phyloP scores from a whole-genome alignment of 345 rosid species.

The Boechera retrofracta region DNA sequence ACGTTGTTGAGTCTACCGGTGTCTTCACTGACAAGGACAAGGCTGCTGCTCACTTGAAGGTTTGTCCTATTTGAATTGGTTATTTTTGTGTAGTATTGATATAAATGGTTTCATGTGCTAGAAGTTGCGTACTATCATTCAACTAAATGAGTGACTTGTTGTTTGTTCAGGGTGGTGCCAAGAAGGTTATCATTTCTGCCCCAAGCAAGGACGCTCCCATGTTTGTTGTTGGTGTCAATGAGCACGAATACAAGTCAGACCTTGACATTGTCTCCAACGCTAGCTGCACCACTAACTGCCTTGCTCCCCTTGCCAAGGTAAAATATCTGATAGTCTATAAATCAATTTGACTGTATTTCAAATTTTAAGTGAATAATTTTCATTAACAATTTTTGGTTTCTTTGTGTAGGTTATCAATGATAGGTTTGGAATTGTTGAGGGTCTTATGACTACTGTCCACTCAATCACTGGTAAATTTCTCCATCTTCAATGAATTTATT shows the following conservation, averaged over 20 bases:
- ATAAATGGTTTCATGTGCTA: background rate
- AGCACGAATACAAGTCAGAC: conserved; percentile 84
- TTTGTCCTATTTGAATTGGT: conserved; percentile 20
- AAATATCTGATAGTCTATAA: background rate
- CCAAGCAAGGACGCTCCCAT: conserved; percentile 97
- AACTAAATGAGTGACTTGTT: conserved; percentile 14
- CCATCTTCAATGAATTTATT: background rate
- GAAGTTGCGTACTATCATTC: background rate
- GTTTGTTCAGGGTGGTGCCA: conserved; percentile 81
- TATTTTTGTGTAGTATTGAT: background rate
- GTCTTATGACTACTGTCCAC: conserved; percentile 96
- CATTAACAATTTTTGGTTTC: background rate
- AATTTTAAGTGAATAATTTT: background rate
- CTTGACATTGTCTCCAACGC: conserved; percentile 85
- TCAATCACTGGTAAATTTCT: conserved; percentile 69
- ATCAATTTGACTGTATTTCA: background rate
- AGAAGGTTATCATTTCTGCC: conserved; percentile 92
- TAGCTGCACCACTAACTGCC: conserved; percentile 98
- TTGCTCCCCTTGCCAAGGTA: conserved; percentile 96
- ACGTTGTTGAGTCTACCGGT: conserved; percentile 84
- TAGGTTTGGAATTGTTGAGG: conserved; percentile 90
- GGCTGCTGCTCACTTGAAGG: conserved; percentile 98
- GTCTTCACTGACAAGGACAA: conserved; percentile 97
- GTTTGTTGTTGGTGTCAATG: conserved; percentile 94
- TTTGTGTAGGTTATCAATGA: conserved; percentile 72